Evolutionary conservation across 805 yeast species (phyloP), one percentile per base, ranked within the genome.

Genomic region (Wilhelminamyces savonicus): DNA sequence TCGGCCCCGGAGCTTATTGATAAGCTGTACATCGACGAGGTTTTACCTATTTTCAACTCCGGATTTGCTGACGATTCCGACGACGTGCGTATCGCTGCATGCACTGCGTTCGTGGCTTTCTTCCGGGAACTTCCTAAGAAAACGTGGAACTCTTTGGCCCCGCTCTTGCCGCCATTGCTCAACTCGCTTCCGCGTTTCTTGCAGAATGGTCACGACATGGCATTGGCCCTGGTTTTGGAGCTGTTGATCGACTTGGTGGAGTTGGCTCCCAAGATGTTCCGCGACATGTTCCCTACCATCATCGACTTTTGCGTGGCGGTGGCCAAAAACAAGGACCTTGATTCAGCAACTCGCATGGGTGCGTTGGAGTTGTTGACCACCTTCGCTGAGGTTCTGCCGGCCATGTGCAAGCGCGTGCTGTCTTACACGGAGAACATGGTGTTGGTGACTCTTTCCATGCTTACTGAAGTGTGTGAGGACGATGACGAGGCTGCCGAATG

Each of bases 191-290:
- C 96, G 29, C 79, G 86, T 42, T 74, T 92, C 37, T 67, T 87
- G 36, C 79, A 75, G 39, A 76, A 69, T 47, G 88, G 90, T 26
- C 82, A 86, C 48, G 92, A 85, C 35, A 64, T 71, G 11, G 84
- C 95, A 5, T 71, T 92, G 40, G 80, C 95, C 1, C 71, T 86
- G 5, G 95, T 88, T n/a, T 71, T 92, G 41, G 95, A 87, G 55
- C 73, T 87, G 6, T 66, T 92, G 43, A 86, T 88, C 32, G 97
- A 92, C 44, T 70, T 92, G 36, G 96, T 88, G 7, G 90, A 82
- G 39, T 62, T 88, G 36, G 97, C 97, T 7, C 97, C 98, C 31
- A 90, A 88, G 51, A 75, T 92, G 76, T 92, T 92, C 66, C 76
- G 73, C 50, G 86, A 86, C 24, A 83, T 90, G 85, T 90, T 92